Base-by-base conservation (phyloP, 2,329 filamentous ascomycete species). In the Mollisiaceae sp. region DNA sequence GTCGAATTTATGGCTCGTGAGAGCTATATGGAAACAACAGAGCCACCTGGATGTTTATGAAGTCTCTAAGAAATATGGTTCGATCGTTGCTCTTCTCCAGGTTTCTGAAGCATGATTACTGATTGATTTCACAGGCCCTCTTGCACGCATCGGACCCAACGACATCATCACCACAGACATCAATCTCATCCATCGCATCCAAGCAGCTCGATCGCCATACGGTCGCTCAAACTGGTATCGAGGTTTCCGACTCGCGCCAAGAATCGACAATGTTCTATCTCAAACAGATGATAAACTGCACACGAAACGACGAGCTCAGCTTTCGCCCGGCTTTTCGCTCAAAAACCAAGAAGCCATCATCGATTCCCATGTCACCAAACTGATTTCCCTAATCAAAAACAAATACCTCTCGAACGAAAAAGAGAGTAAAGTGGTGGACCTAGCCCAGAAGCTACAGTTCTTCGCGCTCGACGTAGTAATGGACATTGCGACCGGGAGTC, bases 321-420 rank as follows among this genome's bases (percentile, higher is more conserved):
- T 86, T 78, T 78, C 81, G 4, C 75, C 80, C 4, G 84, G 82
- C 83, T 86, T 85, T 66, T 85, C 85, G 11, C 65, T 65, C 20
- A 82, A 83, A 67, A 85, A 85, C 50, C 82, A 84, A n/a, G 83
- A 86, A 66, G 68, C 75, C 12, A 79, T 79, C 41, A 80, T 87
- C 41, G 83, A 86, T 65, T 68, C 72, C 18, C 59, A 64, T 35
- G 39, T 67, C 5, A 43, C 50, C 15, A 55, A 24, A 1, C 50
- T 61, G 3, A 24, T 67, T 5, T 15, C 18, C 15, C 47, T 67
- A 14, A 45, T 67, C 35, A 35, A 56, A 14, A 52, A 27, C 1
- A 61, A 64, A 20, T 81, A 75, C 32, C 47, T 81, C 15, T 80
- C 79, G 5, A 79, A 71, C 1, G 73, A 77, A 4, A 65, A 65